Percentiles rank a stretch among this genome's conserved stretches.
These are phyloP conservation scores for Copromyces sp. DNA, from an alignment of 495 filamentous ascomycete species.

Conservation along the genomic window DNA sequence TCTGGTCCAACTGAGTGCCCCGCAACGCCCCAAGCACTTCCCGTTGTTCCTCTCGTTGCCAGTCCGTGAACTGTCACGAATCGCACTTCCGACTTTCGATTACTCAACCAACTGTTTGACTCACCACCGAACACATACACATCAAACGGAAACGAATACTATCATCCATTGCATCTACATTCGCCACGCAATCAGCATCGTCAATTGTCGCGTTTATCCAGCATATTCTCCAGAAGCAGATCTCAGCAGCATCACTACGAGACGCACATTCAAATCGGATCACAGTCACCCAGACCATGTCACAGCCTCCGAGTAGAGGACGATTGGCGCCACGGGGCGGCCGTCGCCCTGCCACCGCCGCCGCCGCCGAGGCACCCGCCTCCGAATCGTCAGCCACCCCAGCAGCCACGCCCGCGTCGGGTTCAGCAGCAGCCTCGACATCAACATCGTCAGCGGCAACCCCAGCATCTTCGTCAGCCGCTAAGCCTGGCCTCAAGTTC, in stretches of 20 bases:
- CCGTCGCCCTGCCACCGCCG: background rate
- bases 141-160: background rate
- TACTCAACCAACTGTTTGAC: background rate
- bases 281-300: background rate
- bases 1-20: background rate
- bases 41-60: background rate
- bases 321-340: background rate
- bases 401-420: background rate
- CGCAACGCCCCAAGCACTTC: background rate
- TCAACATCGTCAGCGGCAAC: background rate
- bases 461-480: background rate
- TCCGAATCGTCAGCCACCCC: conserved; percentile 1
- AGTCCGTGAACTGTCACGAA: background rate
- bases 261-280: background rate
- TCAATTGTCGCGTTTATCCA: background rate
- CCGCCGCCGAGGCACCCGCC: background rate
- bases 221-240: background rate
- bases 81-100: background rate
- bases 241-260: background rate
- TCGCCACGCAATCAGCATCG: background rate
- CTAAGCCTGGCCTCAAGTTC: conserved; percentile 19
- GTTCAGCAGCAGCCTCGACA: background rate
- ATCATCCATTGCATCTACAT: background rate
- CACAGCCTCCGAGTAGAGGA: background rate
- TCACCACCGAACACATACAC: background rate